Evolutionary conservation across 2,329 filamentous ascomycete species (phyloP), one percentile per base, ranked within the genome.

Genomic region (Periconia digitata): DNA sequence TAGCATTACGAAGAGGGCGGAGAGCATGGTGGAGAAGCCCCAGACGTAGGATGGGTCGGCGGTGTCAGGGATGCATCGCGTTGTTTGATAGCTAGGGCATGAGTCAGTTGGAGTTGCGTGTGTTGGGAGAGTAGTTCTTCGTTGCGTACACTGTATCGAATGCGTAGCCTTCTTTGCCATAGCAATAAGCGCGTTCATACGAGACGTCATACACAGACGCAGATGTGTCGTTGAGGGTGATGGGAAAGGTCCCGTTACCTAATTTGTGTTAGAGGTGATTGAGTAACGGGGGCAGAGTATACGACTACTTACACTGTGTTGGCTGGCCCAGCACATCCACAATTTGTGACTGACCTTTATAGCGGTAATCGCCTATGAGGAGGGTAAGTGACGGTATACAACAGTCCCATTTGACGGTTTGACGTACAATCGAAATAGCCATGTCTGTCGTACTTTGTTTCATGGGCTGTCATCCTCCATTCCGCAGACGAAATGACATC

Each of bases 21-120:
- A 56, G 7, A 72, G 53, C 53, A 70, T 59, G 27, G 67, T 66
- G 0, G 64, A 66, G 51, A 72, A 73, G 8, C 71, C 70, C 70
- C 69, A 73, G 47, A 66, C 39, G 36, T 73, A 72, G 0, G 55
- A 43, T 5, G 55, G 54, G 12, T 60, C 40, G 4, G 49, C 48
- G 0, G 61, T 64, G 45, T 69, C 60, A 16, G 67, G 65, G 0
- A 71, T 53, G 41, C 64, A 70, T 1, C 58, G 58, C 4, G 52
- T 44, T 27, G 53, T 53, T 8, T 51, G 43, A 0, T 32, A 32
- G 12, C 27, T 32, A 32, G 5, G 10, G 27, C 3, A 15, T 4
- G n/a, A 32, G 27, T 32, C 27, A 32, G 27, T 12, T 32, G 27
- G n/a, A 27, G 10, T 42, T n/a, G 17, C 35, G 35, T 3, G 37